phyloP scores from a whole-genome alignment of 306 rosid species.

The Morella rubra region DNA sequence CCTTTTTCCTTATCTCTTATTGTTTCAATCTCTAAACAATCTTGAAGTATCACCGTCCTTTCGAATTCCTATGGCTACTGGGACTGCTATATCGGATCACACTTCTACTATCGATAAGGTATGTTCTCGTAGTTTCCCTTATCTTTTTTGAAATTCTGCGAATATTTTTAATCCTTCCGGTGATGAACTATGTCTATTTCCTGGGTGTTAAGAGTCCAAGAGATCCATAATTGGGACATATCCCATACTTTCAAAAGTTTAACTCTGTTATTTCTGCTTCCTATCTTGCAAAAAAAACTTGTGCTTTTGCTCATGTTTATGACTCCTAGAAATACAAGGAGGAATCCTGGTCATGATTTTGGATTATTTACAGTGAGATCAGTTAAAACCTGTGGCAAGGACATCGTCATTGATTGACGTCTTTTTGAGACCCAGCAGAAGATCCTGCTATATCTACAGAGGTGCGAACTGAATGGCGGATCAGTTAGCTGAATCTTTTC shows the following conservation, averaged over 20 bases:
- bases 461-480: no score
- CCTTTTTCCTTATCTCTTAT: slow-evolving; percentile 24
- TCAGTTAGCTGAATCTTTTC: no score
- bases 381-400: no score
- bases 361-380: neutral
- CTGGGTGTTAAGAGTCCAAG: slow-evolving; percentile 2
- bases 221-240: slow-evolving; percentile 13
- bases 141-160: neutral
- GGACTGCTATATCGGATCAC: slow-evolving; percentile 41
- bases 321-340: neutral
- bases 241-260: slow-evolving; percentile 16
- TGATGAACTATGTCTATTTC: neutral
- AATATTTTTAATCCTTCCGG: neutral
- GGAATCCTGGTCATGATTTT: neutral
- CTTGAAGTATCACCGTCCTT: slow-evolving; percentile 23
- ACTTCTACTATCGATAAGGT: slow-evolving; percentile 53
- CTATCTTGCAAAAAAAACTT: neutral
- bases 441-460: no score
- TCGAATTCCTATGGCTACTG: slow-evolving; percentile 51
- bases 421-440: neutral
- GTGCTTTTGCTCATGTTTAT: neutral
- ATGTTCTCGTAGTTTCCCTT: slow-evolving; percentile 24
- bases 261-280: neutral
- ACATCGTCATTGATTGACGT: neutral
- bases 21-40: slow-evolving; percentile 22